phyloP scores from a whole-genome alignment of 2,329 filamentous ascomycete genomes.

The Diaporthe citriasiana region DNA sequence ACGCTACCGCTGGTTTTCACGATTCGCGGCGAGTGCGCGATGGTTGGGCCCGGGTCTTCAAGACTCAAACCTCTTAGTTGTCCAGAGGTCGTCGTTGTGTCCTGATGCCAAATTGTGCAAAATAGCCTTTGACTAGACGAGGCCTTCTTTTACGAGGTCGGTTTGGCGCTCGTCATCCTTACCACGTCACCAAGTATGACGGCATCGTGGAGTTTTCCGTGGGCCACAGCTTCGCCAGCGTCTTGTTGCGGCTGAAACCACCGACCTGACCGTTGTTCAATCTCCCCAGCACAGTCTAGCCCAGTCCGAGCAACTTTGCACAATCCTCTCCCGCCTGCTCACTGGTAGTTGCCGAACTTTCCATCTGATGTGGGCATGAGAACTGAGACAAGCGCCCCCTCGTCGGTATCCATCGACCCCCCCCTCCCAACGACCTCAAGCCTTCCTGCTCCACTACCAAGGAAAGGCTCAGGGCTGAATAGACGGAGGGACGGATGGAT shows the following conservation, averaged over 20 bases:
- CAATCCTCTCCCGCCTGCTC: slow-evolving; percentile 30
- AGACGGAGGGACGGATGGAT: slow-evolving; percentile 24
- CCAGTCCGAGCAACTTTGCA: slow-evolving; percentile 10
- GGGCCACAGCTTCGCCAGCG: slow-evolving; percentile 21
- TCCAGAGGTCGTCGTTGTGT: background rate
- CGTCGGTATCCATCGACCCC: slow-evolving; percentile 38
- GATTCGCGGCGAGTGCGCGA: background rate
- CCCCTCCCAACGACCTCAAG: slow-evolving; percentile 35
- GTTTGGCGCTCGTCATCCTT: slow-evolving; percentile 14
- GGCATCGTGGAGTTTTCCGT: slow-evolving; percentile 27
- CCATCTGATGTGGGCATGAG: slow-evolving; percentile 37
- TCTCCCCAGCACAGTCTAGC: slow-evolving; percentile 30
- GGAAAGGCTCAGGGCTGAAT: slow-evolving; percentile 42
- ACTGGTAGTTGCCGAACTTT: slow-evolving; percentile 36
- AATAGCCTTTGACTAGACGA: slow-evolving; percentile 31
- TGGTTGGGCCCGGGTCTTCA: background rate
- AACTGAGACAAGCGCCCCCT: slow-evolving; percentile 42
- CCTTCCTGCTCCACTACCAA: slow-evolving; percentile 32
- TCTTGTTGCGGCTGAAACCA: slow-evolving; percentile 20
- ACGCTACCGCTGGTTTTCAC: slow-evolving; percentile 24
- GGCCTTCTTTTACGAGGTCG: background rate
- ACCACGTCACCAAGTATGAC: slow-evolving; percentile 33
- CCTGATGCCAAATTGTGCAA: slow-evolving; percentile 20
- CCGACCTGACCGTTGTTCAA: slow-evolving; percentile 30
- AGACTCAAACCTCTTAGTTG: background rate